Conservation (phyloP, 169 alveolate genomes). For the Plasmodium inui region DNA sequence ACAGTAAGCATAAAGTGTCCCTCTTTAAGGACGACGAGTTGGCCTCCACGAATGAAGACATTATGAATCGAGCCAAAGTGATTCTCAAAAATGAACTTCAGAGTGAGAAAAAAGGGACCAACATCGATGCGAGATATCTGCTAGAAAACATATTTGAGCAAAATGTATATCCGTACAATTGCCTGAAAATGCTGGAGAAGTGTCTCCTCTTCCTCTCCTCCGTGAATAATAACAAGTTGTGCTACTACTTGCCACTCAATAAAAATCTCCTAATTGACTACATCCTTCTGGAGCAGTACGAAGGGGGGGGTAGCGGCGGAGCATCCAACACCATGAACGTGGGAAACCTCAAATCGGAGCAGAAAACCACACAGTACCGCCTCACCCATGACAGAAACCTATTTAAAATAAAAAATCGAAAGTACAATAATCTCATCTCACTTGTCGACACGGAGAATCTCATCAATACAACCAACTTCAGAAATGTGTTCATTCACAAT, state of each 20-base stretch:
- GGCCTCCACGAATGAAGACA: not conserved
- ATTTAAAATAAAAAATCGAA: conserved; percentile 44
- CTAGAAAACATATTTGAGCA: conserved; percentile 52
- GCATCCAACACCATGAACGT: not conserved
- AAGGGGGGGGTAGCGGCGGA: not conserved
- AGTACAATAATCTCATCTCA: conserved; percentile 35
- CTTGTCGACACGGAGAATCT: conserved; percentile 48
- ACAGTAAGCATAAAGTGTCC: conserved; percentile 8
- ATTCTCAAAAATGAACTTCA: conserved; percentile 53
- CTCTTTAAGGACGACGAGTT: conserved; percentile 26
- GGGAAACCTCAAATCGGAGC: not conserved
- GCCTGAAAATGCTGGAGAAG: conserved; percentile 64
- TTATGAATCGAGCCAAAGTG: conserved; percentile 70
- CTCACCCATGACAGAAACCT: not conserved
- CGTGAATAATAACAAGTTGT: conserved; percentile 64
- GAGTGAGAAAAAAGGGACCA: conserved; percentile 7
- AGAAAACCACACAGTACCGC: not conserved
- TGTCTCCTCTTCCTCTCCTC: conserved; percentile 59
- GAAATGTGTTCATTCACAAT: conserved; percentile 64
- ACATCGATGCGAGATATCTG: conserved; percentile 48
- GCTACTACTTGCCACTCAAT: conserved; percentile 69
- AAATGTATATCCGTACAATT: conserved; percentile 58
- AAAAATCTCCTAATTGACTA: conserved; percentile 62
- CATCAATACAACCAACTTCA: conserved; percentile 17
- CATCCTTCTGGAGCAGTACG: conserved; percentile 68